Evolutionary conservation across 441 rosid species (phyloP).

Genomic region (Gossypium trilobum): DNA sequence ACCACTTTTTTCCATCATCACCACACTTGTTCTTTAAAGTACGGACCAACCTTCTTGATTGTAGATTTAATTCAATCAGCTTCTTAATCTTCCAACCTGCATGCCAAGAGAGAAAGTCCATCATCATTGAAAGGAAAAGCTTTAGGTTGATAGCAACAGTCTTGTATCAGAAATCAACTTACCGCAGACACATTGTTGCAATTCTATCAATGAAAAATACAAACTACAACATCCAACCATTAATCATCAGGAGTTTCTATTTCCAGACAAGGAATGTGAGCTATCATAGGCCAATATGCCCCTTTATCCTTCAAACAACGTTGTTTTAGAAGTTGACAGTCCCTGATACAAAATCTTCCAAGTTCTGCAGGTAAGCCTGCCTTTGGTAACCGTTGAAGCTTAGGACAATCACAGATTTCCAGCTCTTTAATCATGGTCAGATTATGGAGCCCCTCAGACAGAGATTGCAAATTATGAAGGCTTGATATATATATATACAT

Average conservation of each 20-base stretch:
- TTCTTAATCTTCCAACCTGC: not conserved
- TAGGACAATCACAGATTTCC: not conserved
- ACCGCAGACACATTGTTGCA: not conserved
- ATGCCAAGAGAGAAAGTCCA: not conserved
- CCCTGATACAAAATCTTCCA: not conserved
- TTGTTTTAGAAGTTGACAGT: conserved; percentile 3
- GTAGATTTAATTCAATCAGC: not conserved
- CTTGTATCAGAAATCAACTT: not conserved
- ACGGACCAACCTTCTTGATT: not conserved
- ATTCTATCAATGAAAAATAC: not conserved
- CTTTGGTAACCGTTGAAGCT: conserved; percentile 4
- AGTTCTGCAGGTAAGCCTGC: conserved; percentile 11
- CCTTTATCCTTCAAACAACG: conserved; percentile 7
- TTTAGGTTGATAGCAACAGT: not conserved
- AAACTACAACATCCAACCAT: not conserved
- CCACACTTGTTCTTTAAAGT: not conserved
- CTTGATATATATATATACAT: not conserved
- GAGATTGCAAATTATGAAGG: not conserved
- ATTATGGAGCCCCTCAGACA: conserved; percentile 6
- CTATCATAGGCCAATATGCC: conserved; percentile 7
- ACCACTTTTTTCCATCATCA: not conserved
- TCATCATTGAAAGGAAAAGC: not conserved
- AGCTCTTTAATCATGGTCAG: conserved; percentile 13
- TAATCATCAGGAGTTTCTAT: not conserved
- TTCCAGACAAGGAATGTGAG: conserved; percentile 11